phyloP scores from a whole-genome alignment of 257 asterid species.

The Lavandula angustifolia region DNA sequence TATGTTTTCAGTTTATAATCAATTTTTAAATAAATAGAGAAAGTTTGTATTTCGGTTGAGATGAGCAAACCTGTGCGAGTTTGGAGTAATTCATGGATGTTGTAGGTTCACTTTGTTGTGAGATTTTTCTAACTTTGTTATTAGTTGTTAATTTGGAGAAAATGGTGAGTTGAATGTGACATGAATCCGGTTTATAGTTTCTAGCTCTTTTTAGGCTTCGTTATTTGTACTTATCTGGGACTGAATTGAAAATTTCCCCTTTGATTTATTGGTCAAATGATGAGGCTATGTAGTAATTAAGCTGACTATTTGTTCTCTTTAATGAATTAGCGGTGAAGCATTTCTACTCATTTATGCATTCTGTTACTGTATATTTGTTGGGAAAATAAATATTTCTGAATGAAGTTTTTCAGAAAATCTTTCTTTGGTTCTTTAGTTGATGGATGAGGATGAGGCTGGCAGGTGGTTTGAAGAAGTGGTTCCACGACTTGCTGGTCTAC shows the following conservation, averaged over 20 bases:
- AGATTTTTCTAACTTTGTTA: background rate
- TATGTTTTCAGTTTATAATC: background rate
- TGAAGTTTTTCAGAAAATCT: background rate
- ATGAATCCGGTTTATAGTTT: background rate
- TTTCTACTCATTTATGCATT: background rate
- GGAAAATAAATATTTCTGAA: background rate
- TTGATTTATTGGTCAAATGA: background rate
- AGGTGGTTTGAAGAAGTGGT: slow-evolving; percentile 69
- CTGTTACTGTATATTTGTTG: slow-evolving; percentile 4
- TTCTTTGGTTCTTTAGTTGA: slow-evolving; percentile 48
- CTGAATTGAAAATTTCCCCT: background rate
- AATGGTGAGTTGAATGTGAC: background rate
- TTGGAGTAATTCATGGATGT: slow-evolving; percentile 8
- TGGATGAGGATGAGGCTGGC: slow-evolving; percentile 52
- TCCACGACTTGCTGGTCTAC: slow-evolving; percentile 67
- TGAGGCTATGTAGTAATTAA: background rate
- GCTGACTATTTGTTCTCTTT: background rate
- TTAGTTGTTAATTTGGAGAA: background rate
- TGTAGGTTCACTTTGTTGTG: background rate
- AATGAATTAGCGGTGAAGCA: slow-evolving; percentile 1
- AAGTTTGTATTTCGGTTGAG: background rate
- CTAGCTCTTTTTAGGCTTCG: background rate
- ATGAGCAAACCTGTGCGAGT: slow-evolving; percentile 6
- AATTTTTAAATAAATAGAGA: background rate
- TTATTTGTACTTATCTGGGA: background rate